Conservation (phyloP, 2,329 filamentous ascomycete genomes). For the Hymenoscyphus fraxineus region DNA sequence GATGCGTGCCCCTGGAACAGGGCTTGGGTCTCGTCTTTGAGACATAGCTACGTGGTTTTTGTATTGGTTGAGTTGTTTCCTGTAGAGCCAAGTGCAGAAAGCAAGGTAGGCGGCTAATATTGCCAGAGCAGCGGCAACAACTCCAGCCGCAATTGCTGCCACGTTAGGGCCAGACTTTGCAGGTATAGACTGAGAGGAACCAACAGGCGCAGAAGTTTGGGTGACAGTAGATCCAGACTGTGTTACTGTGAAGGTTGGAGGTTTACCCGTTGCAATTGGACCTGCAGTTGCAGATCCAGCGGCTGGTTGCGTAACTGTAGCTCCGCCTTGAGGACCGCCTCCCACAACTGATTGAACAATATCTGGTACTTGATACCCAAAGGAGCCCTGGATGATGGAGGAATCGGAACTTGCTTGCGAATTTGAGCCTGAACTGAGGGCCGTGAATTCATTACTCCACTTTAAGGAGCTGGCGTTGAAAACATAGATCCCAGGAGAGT, state of each 20-base stretch:
- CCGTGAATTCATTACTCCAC: slow-evolving; percentile 61
- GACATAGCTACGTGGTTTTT: slow-evolving; percentile 64
- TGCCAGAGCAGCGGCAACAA: slow-evolving; percentile 63
- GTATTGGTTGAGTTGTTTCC: slow-evolving; percentile 66
- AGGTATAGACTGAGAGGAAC: slow-evolving; percentile 22
- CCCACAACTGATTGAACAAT: slow-evolving; percentile 60
- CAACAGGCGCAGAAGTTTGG: slow-evolving; percentile 36
- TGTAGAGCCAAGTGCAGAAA: slow-evolving; percentile 71
- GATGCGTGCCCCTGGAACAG: slow-evolving; percentile 29
- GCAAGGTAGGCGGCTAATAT: slow-evolving; percentile 61
- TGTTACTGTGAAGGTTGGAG: slow-evolving; percentile 66
- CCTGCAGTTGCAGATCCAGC: slow-evolving; percentile 60
- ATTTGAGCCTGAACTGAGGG: slow-evolving; percentile 41
- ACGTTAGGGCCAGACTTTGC: slow-evolving; percentile 33
- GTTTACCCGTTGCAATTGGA: slow-evolving; percentile 65
- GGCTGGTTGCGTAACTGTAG: slow-evolving; percentile 63
- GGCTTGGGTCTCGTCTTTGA: slow-evolving; percentile 50
- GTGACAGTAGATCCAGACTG: slow-evolving; percentile 43
- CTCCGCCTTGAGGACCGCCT: slow-evolving; percentile 56
- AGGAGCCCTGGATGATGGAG: slow-evolving; percentile 52
- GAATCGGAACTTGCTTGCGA: slow-evolving; percentile 14
- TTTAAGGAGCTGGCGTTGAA: slow-evolving; percentile 64
- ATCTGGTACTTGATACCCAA: slow-evolving; percentile 63
- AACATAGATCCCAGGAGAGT: slow-evolving; percentile 66
- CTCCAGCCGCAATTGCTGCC: slow-evolving; percentile 45